Evolutionary conservation across 2,329 filamentous ascomycete species (phyloP), one percentile per base, ranked within the genome.

Genomic region (Aspergillus latus): DNA sequence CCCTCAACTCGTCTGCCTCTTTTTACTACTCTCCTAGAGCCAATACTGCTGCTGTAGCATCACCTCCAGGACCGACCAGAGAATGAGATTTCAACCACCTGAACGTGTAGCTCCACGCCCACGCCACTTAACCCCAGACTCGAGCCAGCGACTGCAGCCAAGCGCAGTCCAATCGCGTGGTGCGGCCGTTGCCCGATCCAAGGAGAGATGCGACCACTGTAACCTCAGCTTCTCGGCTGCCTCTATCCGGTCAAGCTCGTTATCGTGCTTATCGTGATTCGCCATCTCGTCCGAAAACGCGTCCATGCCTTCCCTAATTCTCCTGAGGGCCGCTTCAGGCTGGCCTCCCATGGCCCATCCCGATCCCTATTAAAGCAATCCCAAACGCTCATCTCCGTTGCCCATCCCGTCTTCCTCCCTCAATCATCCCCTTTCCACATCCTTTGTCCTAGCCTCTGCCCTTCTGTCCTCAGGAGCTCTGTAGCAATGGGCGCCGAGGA

Each of bases 191-290:
- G 54, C 54, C 50, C 57, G 47, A 47, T 55, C 57, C 54, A 57
- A 49, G 46, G 43, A 51, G 36, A 49, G 52, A 49, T 49, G 34
- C 36, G 37, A 34, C 21, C 21, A 54, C 44, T 59, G 57, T 54
- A 57, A 59, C 58, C 54, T 59, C 58, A 59, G 58, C 46, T 47
- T 54, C 54, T 56, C 54, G 54, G 54, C 54, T 34, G 40, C 29
- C 32, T 48, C 54, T 52, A 43, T 51, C 16, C 21, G 50, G 43
- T 29, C 16, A 34, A 51, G 39, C 42, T 26, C 39, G 39, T 9
- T 29, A 16, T 29, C 10, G 43, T 30, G 28, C 42, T 52, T 52
- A 52, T 52, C 50, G 15, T 52, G 50, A 52, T 52, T 52, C 50
- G 50, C 43, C 50, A 46, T 50, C 21, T 32, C 16, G 15, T 9